Percentiles rank a stretch among this genome's conserved stretches.
These are phyloP conservation scores for Clavulina sp. DNA, from an alignment of 768 basidiomycete species.

Conservation along the genomic window DNA sequence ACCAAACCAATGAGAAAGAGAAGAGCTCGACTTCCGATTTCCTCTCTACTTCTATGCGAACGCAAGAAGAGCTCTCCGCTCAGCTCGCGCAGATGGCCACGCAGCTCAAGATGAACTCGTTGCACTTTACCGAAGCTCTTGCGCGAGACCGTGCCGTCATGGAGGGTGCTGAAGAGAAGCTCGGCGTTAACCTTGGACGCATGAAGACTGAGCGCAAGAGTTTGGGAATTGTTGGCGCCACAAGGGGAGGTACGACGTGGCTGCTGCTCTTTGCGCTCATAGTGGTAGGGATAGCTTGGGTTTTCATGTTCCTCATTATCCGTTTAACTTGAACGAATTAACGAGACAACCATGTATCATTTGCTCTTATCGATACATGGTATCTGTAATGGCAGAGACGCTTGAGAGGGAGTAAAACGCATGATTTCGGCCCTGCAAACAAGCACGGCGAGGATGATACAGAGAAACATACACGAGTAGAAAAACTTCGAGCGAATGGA, in stretches of 20 bases:
- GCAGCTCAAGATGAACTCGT: constrained; percentile 68
- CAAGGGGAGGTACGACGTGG: constrained; percentile 57
- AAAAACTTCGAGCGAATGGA: too few relatives aligned
- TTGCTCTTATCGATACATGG: too few relatives aligned
- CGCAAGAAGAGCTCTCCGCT: constrained; percentile 53
- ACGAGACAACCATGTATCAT: background rate
- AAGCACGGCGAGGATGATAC: too few relatives aligned
- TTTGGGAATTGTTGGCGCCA: constrained; percentile 42
- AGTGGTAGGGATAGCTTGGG: constrained; percentile 44
- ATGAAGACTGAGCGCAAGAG: constrained; percentile 53
- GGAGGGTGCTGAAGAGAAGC: constrained; percentile 44
- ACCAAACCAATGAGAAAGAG: constrained; percentile 18
- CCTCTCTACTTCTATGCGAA: constrained; percentile 32
- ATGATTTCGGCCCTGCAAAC: too few relatives aligned
- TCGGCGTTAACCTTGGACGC: constrained; percentile 52
- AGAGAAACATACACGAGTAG: too few relatives aligned
- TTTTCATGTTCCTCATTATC: constrained; percentile 49
- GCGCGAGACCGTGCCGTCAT: constrained; percentile 59
- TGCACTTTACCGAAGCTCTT: constrained; percentile 57
- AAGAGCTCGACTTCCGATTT: constrained; percentile 21
- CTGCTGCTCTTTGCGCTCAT: constrained; percentile 44
- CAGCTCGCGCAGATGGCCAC: constrained; percentile 75
- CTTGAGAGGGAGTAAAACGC: too few relatives aligned
- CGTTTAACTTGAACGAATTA: constrained; percentile 29
- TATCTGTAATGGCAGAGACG: too few relatives aligned